phyloP scores from a whole-genome alignment of 2,329 filamentous ascomycete genomes.

The Penicillium brasilianum region DNA sequence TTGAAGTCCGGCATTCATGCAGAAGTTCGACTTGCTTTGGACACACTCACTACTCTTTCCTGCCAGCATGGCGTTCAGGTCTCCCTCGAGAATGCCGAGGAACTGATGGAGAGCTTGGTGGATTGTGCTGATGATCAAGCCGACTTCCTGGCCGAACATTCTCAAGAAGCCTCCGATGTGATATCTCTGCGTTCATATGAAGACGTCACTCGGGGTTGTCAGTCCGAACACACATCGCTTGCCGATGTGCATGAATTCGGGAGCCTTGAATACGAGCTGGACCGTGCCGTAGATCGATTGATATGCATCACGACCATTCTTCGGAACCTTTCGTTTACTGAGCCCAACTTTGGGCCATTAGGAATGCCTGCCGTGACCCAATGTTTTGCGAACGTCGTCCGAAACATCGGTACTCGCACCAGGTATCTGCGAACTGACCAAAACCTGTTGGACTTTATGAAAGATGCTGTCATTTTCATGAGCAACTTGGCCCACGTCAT shows the following conservation, averaged over 20 bases:
- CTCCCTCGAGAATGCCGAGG: slow-evolving; percentile 77
- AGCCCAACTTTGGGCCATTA: slow-evolving; percentile 75
- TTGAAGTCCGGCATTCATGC: slow-evolving; percentile 87
- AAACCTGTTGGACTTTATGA: slow-evolving; percentile 96
- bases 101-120: slow-evolving; percentile 83
- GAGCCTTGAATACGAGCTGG: slow-evolving; percentile 77
- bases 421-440: slow-evolving; percentile 80
- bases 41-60: slow-evolving; percentile 77
- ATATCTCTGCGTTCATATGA: slow-evolving; percentile 85
- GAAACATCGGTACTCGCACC: slow-evolving; percentile 85
- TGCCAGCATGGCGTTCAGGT: slow-evolving; percentile 67
- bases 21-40: slow-evolving; percentile 87
- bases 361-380: slow-evolving; percentile 79
- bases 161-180: slow-evolving; percentile 83
- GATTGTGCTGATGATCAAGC: slow-evolving; percentile 91
- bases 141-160: slow-evolving; percentile 81
- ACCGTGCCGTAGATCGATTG: slow-evolving; percentile 82
- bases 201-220: slow-evolving; percentile 80
- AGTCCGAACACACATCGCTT: slow-evolving; percentile 72
- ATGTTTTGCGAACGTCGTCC: slow-evolving; percentile 80
- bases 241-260: slow-evolving; percentile 77
- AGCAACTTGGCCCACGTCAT: slow-evolving; percentile 85
- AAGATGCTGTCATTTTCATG: slow-evolving; percentile 85
- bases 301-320: slow-evolving; percentile 91
- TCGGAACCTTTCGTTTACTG: slow-evolving; percentile 87